These are phyloP conservation scores for Arthrobotrys pseudoclavata DNA, from an alignment of 2,329 filamentous ascomycete genomes.

Conservation along the genomic window DNA sequence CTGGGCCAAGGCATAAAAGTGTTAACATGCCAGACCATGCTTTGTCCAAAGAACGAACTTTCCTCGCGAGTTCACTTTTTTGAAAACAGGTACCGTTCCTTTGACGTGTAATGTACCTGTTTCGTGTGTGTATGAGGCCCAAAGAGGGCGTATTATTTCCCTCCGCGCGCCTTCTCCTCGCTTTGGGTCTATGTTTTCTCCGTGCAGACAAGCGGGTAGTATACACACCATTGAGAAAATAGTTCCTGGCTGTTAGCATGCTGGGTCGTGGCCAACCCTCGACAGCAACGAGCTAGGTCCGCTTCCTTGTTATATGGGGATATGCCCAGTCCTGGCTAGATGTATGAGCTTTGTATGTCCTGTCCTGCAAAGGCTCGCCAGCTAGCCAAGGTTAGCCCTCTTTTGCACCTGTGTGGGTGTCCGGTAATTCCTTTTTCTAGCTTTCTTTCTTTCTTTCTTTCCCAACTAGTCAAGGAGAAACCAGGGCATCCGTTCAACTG, in stretches of 20 bases:
- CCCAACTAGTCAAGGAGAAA: slow-evolving; percentile 40
- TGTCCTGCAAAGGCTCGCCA: slow-evolving; percentile 30
- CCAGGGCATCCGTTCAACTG: slow-evolving; percentile 55
- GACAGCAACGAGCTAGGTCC: slow-evolving; percentile 48
- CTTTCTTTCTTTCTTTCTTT: not conserved
- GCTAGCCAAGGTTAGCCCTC: slow-evolving; percentile 45
- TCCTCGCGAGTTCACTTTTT: slow-evolving; percentile 24
- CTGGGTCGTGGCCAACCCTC: slow-evolving; percentile 51
- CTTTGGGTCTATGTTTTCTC: slow-evolving; percentile 51
- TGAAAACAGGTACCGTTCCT: slow-evolving; percentile 54
- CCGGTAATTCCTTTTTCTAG: slow-evolving; percentile 57
- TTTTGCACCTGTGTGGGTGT: slow-evolving; percentile 43
- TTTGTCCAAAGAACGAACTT: slow-evolving; percentile 36
- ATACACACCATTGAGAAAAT: slow-evolving; percentile 47
- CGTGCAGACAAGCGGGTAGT: slow-evolving; percentile 49
- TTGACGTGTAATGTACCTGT: slow-evolving; percentile 57
- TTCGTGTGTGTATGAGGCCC: slow-evolving; percentile 47
- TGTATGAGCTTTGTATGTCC: slow-evolving; percentile 12
- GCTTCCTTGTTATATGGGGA: slow-evolving; percentile 58
- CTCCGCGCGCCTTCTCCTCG: slow-evolving; percentile 27
- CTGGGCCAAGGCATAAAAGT: slow-evolving; percentile 26
- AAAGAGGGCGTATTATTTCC: slow-evolving; percentile 27
- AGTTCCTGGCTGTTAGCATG: slow-evolving; percentile 41
- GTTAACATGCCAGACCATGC: slow-evolving; percentile 46
- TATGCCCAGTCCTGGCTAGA: slow-evolving; percentile 29